Conservation (phyloP, 176 grass and related monocot genomes). For the Phoenix roebelenii region DNA sequence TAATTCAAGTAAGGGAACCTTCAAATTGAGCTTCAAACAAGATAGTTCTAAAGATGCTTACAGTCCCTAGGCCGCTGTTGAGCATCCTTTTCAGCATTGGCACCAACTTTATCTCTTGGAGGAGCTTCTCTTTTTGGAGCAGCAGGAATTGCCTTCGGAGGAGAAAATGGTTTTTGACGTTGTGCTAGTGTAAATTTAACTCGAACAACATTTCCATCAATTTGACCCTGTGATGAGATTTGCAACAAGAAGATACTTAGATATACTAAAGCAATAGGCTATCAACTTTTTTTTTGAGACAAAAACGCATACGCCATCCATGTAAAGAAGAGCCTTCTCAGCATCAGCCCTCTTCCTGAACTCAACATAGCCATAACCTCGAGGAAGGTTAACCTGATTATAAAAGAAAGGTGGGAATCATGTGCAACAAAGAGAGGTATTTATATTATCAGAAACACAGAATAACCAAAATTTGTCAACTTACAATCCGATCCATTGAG, state of each 20-base stretch:
- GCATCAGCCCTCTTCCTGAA: constrained; percentile 92
- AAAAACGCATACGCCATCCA: constrained; percentile 80
- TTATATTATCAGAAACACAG: too few species aligned
- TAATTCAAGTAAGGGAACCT: too few species aligned
- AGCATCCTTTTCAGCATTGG: constrained; percentile 62
- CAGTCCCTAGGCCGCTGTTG: constrained; percentile 43
- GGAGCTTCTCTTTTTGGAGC: constrained; percentile 61
- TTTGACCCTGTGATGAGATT: constrained; percentile 59
- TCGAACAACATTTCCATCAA: constrained; percentile 93
- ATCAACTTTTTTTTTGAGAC: too few species aligned
- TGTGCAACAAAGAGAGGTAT: too few species aligned
- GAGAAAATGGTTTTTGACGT: constrained; percentile 68
- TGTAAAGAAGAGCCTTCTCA: constrained; percentile 98
- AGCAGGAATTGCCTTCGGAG: constrained; percentile 43
- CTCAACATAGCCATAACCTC: constrained; percentile 97
- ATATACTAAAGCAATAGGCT: too few species aligned
- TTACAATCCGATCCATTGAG: constrained; percentile 85
- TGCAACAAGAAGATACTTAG: neutral
- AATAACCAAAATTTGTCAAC: constrained; percentile 16
- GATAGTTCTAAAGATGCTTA: constrained; percentile 17
- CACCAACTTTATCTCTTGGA: constrained; percentile 61
- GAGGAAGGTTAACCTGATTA: constrained; percentile 95
- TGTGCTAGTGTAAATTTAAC: constrained; percentile 76
- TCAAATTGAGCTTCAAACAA: too few species aligned
- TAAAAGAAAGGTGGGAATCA: too few species aligned